Evolutionary conservation across 352 stramenopile species (phyloP), one percentile per base, ranked within the genome.

Genomic region (Plasmopara halstedii): DNA sequence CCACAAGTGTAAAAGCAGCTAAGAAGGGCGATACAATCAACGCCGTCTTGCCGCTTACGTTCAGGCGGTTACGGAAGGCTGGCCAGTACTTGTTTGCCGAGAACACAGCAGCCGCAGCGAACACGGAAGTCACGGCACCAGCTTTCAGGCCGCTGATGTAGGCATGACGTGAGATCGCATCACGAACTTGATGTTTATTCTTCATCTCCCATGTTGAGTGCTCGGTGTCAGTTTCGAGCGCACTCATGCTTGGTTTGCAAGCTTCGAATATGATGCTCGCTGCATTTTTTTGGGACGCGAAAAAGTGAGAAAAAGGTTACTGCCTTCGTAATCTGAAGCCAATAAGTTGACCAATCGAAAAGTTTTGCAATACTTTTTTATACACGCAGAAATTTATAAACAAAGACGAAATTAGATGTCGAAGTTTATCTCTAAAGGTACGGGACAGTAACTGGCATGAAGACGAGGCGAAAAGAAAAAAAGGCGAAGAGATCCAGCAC

Each of bases 81-180:
- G 64, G 56, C 62, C 46, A 87, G 57, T 81, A 73, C 27, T 80
- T 77, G 53, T 89, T 63, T 37, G 72, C 74, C 0, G 59, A 34
- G 11, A 65, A 26, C 26, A 85, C 78, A 36, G 38, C 59, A 0
- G 23, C 35, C 6, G 42, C 64, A 0, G 54, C 46, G 17, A 81
- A 39, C 0, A 47, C 51, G 27, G 53, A 59, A 0, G 63, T 56
- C 3, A 61, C 37, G 0, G 73, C 62, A 23, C 68, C 74, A 11
- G 73, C 62, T 35, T 78, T 71, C 5, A 91, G 29, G 0, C 74
- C 80, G 42, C 56, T 68, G 0, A 46, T 72, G 62, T 82, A 82
- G 15, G 79, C 78, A 64, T 91, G 64, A 53, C 55, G 71, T 2
- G 73, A 73, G 58, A 91, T 85, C 53, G 78, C 71, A 32, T 91